Conservation (phyloP, 2,329 filamentous ascomycete species). For the Botrytis elliptica region DNA sequence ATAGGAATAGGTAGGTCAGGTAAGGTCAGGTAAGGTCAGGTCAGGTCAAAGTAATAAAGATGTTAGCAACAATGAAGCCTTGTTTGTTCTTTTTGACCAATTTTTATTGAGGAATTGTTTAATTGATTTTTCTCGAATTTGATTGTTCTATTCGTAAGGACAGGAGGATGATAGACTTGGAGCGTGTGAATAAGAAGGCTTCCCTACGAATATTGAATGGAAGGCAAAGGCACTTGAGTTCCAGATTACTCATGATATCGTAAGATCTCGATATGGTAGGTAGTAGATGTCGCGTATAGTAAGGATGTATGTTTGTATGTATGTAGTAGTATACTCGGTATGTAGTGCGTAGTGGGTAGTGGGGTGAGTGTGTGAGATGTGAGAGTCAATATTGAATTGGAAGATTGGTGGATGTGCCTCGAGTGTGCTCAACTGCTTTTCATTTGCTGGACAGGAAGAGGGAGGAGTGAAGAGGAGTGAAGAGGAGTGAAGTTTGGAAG, state of each 20-base stretch:
- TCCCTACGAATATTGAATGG: background rate
- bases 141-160: conserved; percentile 7
- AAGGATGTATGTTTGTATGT: too few relatives aligned
- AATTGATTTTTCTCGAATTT: background rate
- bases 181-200: too few relatives aligned
- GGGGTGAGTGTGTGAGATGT: background rate
- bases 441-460: background rate
- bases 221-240: background rate
- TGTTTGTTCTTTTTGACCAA: background rate
- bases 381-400: background rate
- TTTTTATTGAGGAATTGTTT: background rate
- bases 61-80: background rate
- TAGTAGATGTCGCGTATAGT: background rate
- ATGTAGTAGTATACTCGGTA: background rate
- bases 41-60: background rate
- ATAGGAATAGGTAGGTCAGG: background rate
- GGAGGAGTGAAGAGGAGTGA: background rate
- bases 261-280: background rate
- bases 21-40: background rate
- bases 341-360: background rate
- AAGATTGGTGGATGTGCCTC: background rate
- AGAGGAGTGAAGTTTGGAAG: background rate
- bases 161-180: background rate
- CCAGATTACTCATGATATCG: background rate
- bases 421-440: background rate